These are phyloP conservation scores for Tolypocladium cylindrosporum DNA, from an alignment of 2,329 filamentous ascomycete species.

Conservation along the genomic window DNA sequence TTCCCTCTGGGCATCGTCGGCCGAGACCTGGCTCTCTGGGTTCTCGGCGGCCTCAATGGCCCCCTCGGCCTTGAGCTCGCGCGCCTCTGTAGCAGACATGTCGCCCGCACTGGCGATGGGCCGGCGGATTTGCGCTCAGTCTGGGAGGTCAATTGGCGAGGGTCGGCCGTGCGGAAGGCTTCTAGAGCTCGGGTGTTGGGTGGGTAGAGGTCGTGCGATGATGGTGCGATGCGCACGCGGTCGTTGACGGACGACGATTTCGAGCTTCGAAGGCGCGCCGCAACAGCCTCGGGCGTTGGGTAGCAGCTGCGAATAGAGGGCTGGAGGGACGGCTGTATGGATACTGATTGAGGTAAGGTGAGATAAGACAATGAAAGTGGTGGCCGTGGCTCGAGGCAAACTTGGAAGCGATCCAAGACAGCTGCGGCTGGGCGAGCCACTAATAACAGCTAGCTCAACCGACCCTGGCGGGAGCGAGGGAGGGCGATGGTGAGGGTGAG, in stretches of 20 bases:
- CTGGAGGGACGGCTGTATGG: neutral
- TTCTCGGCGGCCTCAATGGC: constrained; percentile 68
- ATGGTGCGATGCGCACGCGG: neutral
- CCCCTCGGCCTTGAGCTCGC: constrained; percentile 73
- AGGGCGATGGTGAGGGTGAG: neutral
- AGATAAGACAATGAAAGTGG: neutral
- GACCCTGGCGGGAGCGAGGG: neutral
- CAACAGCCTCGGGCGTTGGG: neutral
- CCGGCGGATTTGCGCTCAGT: neutral
- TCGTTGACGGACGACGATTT: neutral
- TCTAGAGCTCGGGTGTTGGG: constrained; percentile 1
- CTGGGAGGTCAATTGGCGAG: constrained; percentile 4
- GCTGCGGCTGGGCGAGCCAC: constrained; percentile 1
- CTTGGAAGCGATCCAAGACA: neutral
- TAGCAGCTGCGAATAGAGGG: neutral
- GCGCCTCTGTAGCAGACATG: constrained; percentile 25
- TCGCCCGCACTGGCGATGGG: constrained; percentile 6
- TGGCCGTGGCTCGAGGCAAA: neutral
- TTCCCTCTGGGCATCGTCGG: constrained; percentile 61
- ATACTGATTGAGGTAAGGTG: neutral
- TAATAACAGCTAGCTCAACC: neutral
- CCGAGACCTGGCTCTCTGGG: constrained; percentile 55
- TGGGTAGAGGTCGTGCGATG: neutral
- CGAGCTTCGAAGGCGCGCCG: neutral
- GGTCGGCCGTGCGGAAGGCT: constrained; percentile 4